Evolutionary conservation across 2,329 filamentous ascomycete genomes (phyloP).

Genomic region (Arachnopeziza araneosa): DNA sequence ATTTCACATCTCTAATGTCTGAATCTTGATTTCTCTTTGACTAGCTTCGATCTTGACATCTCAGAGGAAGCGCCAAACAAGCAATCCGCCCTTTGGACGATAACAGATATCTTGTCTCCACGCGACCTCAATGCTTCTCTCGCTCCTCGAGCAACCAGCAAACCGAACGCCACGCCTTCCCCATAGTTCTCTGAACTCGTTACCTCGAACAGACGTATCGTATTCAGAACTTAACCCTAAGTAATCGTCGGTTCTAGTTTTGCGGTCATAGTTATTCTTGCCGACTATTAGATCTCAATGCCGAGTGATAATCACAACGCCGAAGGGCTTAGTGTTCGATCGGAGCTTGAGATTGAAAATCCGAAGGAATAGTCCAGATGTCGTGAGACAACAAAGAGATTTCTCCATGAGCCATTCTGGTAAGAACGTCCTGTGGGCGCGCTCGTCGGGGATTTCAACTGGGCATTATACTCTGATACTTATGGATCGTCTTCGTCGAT

Average conservation of each 20-base stretch:
- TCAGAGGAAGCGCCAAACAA: slow-evolving; percentile 24
- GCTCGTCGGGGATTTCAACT: slow-evolving; percentile 69
- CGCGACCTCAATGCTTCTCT: slow-evolving; percentile 41
- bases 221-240: slow-evolving; percentile 98
- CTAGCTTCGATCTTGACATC: neutral
- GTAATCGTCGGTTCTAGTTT: slow-evolving; percentile 68
- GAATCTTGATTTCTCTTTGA: neutral
- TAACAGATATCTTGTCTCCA: slow-evolving; percentile 18
- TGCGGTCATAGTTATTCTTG: slow-evolving; percentile 66
- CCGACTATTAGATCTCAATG: slow-evolving; percentile 56
- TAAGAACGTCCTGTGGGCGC: slow-evolving; percentile 69
- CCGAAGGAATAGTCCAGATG: slow-evolving; percentile 52
- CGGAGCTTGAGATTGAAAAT: slow-evolving; percentile 43
- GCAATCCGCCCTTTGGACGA: slow-evolving; percentile 13
- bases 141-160: slow-evolving; percentile 31
- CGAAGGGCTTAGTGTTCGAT: slow-evolving; percentile 46
- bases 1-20: neutral
- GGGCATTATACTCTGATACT: slow-evolving; percentile 61
- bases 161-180: slow-evolving; percentile 68
- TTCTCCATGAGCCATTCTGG: slow-evolving; percentile 68
- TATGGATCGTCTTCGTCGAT: slow-evolving; percentile 49
- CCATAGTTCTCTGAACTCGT: slow-evolving; percentile 72
- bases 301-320: slow-evolving; percentile 27
- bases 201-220: slow-evolving; percentile 65
- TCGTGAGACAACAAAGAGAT: slow-evolving; percentile 43